These are phyloP conservation scores for Podospora appendiculata DNA, from an alignment of 495 filamentous ascomycete species.

Conservation along the genomic window DNA sequence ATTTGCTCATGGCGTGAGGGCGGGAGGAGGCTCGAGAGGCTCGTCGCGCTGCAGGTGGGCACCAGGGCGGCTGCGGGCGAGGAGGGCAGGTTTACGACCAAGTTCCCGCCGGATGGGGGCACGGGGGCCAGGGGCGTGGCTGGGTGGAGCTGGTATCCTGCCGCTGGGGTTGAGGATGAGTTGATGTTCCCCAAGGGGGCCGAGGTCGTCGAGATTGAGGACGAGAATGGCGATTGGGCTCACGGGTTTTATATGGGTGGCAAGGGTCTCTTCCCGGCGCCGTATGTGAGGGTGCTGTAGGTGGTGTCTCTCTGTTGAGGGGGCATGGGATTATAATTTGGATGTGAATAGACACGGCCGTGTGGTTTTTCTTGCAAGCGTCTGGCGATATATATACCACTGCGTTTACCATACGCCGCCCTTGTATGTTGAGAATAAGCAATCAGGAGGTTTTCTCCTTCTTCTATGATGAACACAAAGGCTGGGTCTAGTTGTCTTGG, in stretches of 20 bases:
- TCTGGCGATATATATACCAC: no score
- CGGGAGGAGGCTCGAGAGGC: constrained; percentile 17
- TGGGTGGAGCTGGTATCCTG: constrained; percentile 67
- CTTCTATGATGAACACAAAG: no score
- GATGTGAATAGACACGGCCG: background rate
- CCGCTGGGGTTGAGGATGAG: constrained; percentile 54
- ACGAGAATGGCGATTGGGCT: constrained; percentile 83
- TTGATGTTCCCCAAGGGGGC: constrained; percentile 75
- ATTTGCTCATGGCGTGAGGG: constrained; percentile 21
- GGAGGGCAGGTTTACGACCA: constrained; percentile 1
- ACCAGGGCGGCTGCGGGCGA: constrained; percentile 10
- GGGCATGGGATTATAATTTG: background rate
- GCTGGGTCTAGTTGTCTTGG: no score
- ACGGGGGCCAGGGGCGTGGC: constrained; percentile 54
- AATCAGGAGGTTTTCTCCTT: no score
- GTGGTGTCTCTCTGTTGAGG: background rate
- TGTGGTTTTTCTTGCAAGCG: no score
- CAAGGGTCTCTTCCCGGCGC: constrained; percentile 67
- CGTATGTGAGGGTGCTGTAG: constrained; percentile 47
- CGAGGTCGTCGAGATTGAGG: constrained; percentile 70
- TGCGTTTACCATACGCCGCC: no score
- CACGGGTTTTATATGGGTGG: constrained; percentile 71
- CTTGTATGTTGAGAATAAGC: no score
- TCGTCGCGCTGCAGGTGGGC: constrained; percentile 26
- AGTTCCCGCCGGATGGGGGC: constrained; percentile 68